Evolutionary conservation across 225 moss, liverwort and hornwort species (phyloP), one percentile per base, ranked within the genome.

Genomic region (Bryoerythrophyllum caledonicum): DNA sequence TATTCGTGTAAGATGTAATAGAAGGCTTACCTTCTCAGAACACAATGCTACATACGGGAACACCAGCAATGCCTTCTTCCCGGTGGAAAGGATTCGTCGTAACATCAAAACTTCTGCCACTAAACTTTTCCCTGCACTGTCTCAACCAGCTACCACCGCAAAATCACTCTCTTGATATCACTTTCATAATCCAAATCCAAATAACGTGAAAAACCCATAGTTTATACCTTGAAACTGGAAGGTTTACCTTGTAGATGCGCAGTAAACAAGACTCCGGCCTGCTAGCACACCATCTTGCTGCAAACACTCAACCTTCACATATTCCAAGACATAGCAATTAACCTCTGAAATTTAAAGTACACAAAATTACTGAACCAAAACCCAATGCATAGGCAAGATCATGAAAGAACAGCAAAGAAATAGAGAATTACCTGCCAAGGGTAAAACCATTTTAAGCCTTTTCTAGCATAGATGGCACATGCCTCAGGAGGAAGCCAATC

Each of bases 51-150:
- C 92, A 71, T 92, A 97, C 4, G 96, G 96, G 71, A 97, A 89
- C 65, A 97, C 96, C 65, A 97, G 80, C 53, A 97, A 81, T 17
- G 94, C 96, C 75, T 91, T 92, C 85, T 87, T 97, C 65, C 86
- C 86, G 25, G 94, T 90, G 54, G 87, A 82, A 62, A 97, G 65
- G 67, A 94, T 71, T 65, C 90, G 76, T 77, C 87, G 83, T 67
- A 97, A 60, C 94, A 97, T 97, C 83, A 94, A 79, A 67, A 97
- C 78, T 79, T 97, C 96, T 69, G 96, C 92, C 74, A 97, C 96
- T 59, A 97, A 87, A 80, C 92, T 97, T 80, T 97, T 97, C 74
- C 96, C 96, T 78, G 96, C 96, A 93, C 96, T 96, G 84, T 68
- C 76, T 58, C 71, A 79, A 66, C 77, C 74, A 82, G 78, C 73